Evolutionary conservation across 2,329 filamentous ascomycete genomes (phyloP).

Genomic region (Aureobasidium sp.): DNA sequence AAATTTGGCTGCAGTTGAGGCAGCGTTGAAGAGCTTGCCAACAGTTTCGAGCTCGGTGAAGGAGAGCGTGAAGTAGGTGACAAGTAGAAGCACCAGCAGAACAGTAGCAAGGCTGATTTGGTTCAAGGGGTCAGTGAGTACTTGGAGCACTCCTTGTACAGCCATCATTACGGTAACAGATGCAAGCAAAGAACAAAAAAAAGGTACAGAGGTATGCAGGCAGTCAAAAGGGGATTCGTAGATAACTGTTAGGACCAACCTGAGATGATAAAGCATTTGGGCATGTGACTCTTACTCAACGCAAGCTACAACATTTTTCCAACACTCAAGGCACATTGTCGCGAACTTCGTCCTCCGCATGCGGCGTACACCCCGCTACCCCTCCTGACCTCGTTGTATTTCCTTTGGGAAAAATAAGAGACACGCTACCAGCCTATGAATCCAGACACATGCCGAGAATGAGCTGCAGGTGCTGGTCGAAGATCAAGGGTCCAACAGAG

Average conservation of each 20-base stretch:
- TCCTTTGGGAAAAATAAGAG: background rate
- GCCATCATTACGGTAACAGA: constrained; percentile 4
- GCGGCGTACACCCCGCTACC: constrained; percentile 16
- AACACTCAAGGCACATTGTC: constrained; percentile 2
- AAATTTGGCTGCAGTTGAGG: constrained; percentile 55
- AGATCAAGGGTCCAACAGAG: constrained; percentile 8
- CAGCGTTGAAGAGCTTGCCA: constrained; percentile 26
- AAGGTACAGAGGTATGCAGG: constrained; percentile 9
- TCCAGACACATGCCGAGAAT: constrained; percentile 15
- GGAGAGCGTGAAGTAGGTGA: constrained; percentile 31
- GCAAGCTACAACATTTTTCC: constrained; percentile 10
- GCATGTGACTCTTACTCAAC: background rate
- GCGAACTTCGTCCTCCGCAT: constrained; percentile 1
- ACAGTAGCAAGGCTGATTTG: constrained; percentile 31
- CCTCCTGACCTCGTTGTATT: constrained; percentile 11
- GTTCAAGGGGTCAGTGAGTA: constrained; percentile 26
- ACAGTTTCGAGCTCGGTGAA: constrained; percentile 30
- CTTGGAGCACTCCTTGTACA: constrained; percentile 16
- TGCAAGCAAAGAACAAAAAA: background rate
- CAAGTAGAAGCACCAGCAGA: constrained; percentile 28
- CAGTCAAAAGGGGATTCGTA: background rate
- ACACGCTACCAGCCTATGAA: constrained; percentile 16
- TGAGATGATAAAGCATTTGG: constrained; percentile 5
- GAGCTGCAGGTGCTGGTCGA: constrained; percentile 1
- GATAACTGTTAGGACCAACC: background rate